Evolutionary conservation across 768 basidiomycete species (phyloP), one percentile per base, ranked within the genome.

Genomic region (Cyclocybe aegerita): DNA sequence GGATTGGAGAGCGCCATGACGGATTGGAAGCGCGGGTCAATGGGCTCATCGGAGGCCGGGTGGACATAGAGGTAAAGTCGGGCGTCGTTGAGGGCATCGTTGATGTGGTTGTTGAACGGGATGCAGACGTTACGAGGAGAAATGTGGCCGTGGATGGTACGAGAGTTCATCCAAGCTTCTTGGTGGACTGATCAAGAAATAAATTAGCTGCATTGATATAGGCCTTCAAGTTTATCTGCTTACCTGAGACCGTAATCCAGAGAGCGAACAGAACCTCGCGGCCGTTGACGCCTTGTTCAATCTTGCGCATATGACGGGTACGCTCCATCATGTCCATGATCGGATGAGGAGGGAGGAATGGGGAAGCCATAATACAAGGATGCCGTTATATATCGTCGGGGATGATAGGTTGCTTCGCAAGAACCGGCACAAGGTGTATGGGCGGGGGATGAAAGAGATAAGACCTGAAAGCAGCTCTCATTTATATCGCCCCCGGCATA

Each of bases 241-340:
- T 41, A 54, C 53, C 33, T 14, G 37, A 14, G 30, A 49, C 45
- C 4, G 48, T 43, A 4, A 49, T 48, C n/a, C 48, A 37, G n/a
- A 54, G 12, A 14, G 48, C 48, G 10, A 30, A 33, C 31, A 54
- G 31, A 40, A 49, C 38, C 16, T 49, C 48, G 15, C 46, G 23
- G 11, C 48, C 48, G 4, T 23, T 23, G 23, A 23, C 4, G 4
- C 23, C 4, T 23, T 30, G 32, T 8, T 45, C 16, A 10, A 54
- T 49, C 11, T 49, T 38, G 9, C 32, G 38, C 11, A 52, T 14
- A 32, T 14, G 33, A 40, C 17, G 39, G 14, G 35, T 7, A 6
- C 30, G 37, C 4, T 17, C 17, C 5, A n/a, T n/a, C 8, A 33
- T 15, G 9, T 30, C 9, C 30, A 23, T 23, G 23, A 23, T 23